These are phyloP conservation scores for Backusella australiensis DNA, from an alignment of 192 early-diverging fungal species.

Conservation along the genomic window DNA sequence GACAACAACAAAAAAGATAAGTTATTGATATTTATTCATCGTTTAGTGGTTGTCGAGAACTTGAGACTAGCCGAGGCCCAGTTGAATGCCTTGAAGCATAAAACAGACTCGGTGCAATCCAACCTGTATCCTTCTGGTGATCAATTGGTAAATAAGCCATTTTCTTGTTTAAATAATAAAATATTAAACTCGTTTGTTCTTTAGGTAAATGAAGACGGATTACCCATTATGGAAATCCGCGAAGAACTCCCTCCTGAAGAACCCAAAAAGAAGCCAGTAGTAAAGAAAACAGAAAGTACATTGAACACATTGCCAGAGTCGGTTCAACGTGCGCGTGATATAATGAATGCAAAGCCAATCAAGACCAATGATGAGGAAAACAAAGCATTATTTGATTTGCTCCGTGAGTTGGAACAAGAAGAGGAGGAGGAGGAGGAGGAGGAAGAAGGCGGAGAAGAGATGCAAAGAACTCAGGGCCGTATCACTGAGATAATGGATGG, in stretches of 20 bases:
- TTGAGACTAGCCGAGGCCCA: slow-evolving; percentile 46
- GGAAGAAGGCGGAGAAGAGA: slow-evolving; percentile 36
- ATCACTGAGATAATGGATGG: slow-evolving; percentile 33
- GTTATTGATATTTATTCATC: not conserved
- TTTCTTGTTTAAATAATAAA: too few relatives aligned
- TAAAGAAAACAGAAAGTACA: not conserved
- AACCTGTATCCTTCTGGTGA: slow-evolving; percentile 15
- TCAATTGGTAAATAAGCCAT: slow-evolving; percentile 7
- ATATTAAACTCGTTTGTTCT: too few relatives aligned
- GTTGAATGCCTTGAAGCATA: slow-evolving; percentile 38
- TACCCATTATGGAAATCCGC: slow-evolving; percentile 73
- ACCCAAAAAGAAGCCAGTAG: not conserved
- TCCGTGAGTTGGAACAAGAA: slow-evolving; percentile 67
- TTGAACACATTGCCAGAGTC: not conserved
- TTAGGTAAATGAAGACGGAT: slow-evolving; percentile 75
- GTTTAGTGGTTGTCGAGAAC: slow-evolving; percentile 48
- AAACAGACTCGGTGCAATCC: slow-evolving; percentile 2
- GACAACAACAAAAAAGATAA: not conserved
- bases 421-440: slow-evolving; percentile 57
- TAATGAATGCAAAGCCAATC: not conserved
- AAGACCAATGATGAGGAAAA: slow-evolving; percentile 56
- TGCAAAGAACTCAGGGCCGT: slow-evolving; percentile 23
- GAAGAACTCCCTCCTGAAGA: slow-evolving; percentile 43
- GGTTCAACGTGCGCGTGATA: slow-evolving; percentile 13
- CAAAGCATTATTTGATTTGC: slow-evolving; percentile 50